Evolutionary conservation across 495 filamentous ascomycete species (phyloP).

Genomic region (Rhizodiscina lignyota): DNA sequence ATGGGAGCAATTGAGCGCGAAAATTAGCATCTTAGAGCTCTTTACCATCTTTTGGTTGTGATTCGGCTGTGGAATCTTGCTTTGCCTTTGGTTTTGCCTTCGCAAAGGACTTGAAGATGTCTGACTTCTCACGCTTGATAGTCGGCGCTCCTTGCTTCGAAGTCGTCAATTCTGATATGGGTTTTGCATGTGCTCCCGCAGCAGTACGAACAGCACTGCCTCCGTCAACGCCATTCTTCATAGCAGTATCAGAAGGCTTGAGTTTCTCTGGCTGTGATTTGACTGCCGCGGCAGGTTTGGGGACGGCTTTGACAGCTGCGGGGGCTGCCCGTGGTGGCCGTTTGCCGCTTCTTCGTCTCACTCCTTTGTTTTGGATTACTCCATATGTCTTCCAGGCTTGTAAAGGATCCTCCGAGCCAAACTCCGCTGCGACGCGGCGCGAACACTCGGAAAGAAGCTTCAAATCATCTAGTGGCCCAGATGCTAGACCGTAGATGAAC

Average conservation of each 20-base stretch:
- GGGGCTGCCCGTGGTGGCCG: slow-evolving; percentile 1
- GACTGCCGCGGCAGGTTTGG: background rate
- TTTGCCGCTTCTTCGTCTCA: slow-evolving; percentile 7
- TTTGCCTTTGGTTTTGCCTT: slow-evolving; percentile 47
- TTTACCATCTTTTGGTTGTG: slow-evolving; percentile 38
- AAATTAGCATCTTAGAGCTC: background rate
- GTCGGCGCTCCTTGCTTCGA: slow-evolving; percentile 19
- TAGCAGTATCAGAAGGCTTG: too few species aligned
- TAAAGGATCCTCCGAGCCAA: slow-evolving; percentile 44
- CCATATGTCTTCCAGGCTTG: slow-evolving; percentile 45
- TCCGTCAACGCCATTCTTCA: too few species aligned
- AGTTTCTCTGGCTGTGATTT: too few species aligned
- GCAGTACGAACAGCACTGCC: too few species aligned
- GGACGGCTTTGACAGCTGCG: background rate
- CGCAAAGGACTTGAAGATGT: slow-evolving; percentile 72
- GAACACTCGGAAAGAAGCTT: slow-evolving; percentile 54
- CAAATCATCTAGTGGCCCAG: slow-evolving; percentile 55
- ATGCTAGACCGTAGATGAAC: slow-evolving; percentile 75
- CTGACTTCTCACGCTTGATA: slow-evolving; percentile 46
- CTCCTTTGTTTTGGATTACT: slow-evolving; percentile 42
- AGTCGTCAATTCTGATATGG: too few species aligned
- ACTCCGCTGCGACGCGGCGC: slow-evolving; percentile 36
- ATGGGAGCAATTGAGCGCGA: too few species aligned
- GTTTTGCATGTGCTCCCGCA: too few species aligned
- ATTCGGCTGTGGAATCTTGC: slow-evolving; percentile 1